These are phyloP conservation scores for Aegilops bicornis DNA, from an alignment of 176 grass and related monocot genomes.

Conservation along the genomic window DNA sequence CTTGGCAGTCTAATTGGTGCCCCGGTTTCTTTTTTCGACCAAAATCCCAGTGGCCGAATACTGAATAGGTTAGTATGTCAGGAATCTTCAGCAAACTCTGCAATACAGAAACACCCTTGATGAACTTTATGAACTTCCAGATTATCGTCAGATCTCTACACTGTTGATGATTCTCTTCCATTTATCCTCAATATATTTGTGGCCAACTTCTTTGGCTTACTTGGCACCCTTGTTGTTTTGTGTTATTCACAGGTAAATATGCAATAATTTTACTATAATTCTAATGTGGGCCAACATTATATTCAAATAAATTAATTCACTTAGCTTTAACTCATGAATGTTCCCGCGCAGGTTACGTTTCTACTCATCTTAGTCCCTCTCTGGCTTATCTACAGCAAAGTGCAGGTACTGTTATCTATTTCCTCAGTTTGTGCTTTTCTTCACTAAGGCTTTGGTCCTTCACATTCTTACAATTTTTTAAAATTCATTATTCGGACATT, in stretches of 20 bases:
- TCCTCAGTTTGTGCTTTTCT: not conserved
- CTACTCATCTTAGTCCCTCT: slow-evolving; percentile 80
- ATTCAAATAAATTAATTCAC: slow-evolving; percentile 13
- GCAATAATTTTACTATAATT: slow-evolving; percentile 6
- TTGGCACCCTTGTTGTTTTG: slow-evolving; percentile 76
- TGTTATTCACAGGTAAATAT: slow-evolving; percentile 87
- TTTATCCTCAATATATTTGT: slow-evolving; percentile 96
- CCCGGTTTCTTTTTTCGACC: slow-evolving; percentile 82
- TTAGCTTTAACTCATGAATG: slow-evolving; percentile 29
- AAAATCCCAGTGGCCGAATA: slow-evolving; percentile 84
- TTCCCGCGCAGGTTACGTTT: slow-evolving; percentile 63
- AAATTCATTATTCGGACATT: not conserved
- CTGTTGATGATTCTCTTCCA: slow-evolving; percentile 96
- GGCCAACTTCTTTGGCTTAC: slow-evolving; percentile 86
- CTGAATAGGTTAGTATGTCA: slow-evolving; percentile 69
- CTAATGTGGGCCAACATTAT: not conserved
- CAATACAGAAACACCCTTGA: not conserved
- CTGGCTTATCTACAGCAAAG: slow-evolving; percentile 64
- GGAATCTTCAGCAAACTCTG: slow-evolving; percentile 6
- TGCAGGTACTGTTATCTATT: slow-evolving; percentile 53
- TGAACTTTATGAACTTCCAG: slow-evolving; percentile 45
- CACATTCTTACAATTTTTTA: no score
- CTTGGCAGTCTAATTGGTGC: slow-evolving; percentile 72
- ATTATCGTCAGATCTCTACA: slow-evolving; percentile 92
- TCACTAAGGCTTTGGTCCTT: not conserved